These are phyloP conservation scores for Mycena haematopus DNA, from an alignment of 768 basidiomycete genomes.

Conservation along the genomic window DNA sequence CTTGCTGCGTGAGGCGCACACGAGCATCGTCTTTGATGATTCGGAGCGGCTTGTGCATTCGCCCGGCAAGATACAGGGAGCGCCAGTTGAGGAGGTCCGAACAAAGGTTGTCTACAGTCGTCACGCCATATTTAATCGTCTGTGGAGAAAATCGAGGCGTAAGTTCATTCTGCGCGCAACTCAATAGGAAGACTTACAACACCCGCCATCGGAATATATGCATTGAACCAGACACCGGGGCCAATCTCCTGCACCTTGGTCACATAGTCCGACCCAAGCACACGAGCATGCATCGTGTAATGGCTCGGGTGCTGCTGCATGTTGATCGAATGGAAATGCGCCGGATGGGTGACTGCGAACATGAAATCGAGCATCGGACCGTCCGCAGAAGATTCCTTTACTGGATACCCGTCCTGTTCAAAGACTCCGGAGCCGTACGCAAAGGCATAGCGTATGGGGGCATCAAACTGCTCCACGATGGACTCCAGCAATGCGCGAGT, in stretches of 20 bases:
- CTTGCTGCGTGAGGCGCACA: constrained; percentile 89
- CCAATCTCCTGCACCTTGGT: constrained; percentile 72
- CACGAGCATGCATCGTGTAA: constrained; percentile 89
- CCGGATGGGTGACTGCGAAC: constrained; percentile 92
- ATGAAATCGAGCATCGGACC: constrained; percentile 94
- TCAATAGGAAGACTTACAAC: constrained; percentile 62
- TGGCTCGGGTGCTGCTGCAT: constrained; percentile 91
- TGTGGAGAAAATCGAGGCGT: constrained; percentile 37
- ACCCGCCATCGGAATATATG: constrained; percentile 83
- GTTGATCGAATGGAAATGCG: constrained; percentile 95
- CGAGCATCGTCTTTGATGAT: constrained; percentile 94
- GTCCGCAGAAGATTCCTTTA: constrained; percentile 38
- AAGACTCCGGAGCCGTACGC: constrained; percentile 98
- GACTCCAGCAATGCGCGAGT: constrained; percentile 81
- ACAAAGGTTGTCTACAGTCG: constrained; percentile 88
- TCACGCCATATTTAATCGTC: constrained; percentile 97
- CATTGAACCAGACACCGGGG: constrained; percentile 97
- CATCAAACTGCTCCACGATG: constrained; percentile 82
- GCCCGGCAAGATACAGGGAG: constrained; percentile 90
- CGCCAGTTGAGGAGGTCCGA: constrained; percentile 93
- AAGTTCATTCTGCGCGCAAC: constrained; percentile 1
- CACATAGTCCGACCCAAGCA: constrained; percentile 85
- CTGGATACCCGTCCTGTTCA: constrained; percentile 82
- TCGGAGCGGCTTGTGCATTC: constrained; percentile 96
- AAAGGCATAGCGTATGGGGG: constrained; percentile 95